Conservation (phyloP, 352 stramenopile genomes). For the Nothophytophthora sp. region DNA sequence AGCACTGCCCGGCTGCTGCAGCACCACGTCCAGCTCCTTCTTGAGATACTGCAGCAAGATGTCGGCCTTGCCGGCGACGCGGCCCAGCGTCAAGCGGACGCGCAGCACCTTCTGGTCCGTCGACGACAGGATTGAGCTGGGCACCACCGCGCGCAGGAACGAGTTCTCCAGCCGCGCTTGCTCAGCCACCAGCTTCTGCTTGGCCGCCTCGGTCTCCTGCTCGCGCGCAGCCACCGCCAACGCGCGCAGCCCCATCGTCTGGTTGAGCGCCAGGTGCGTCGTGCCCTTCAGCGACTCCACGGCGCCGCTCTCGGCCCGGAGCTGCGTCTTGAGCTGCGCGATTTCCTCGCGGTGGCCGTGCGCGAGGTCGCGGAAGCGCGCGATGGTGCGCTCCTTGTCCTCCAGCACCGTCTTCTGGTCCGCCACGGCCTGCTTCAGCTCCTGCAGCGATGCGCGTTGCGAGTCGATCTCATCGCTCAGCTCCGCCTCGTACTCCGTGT, state of each 20-base stretch:
- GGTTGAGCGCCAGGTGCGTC: constrained; percentile 69
- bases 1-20: constrained; percentile 29
- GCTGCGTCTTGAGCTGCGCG: constrained; percentile 67
- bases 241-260: constrained; percentile 71
- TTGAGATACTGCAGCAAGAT: constrained; percentile 69
- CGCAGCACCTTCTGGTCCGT: constrained; percentile 74
- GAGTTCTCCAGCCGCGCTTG: constrained; percentile 67
- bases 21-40: constrained; percentile 57
- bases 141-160: constrained; percentile 68
- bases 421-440: constrained; percentile 53
- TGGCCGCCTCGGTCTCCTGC: constrained; percentile 68
- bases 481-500: constrained; percentile 81
- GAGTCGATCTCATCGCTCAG: constrained; percentile 71
- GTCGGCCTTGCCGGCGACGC: constrained; percentile 66
- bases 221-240: constrained; percentile 59
- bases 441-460: constrained; percentile 48
- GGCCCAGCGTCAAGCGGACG: constrained; percentile 62
- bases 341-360: constrained; percentile 77
- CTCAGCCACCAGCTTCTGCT: constrained; percentile 67
- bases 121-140: constrained; percentile 72
- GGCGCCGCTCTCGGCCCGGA: constrained; percentile 67
- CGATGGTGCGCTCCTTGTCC: constrained; percentile 82
- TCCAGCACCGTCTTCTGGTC: constrained; percentile 66
- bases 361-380: constrained; percentile 73
- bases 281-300: constrained; percentile 78